Evolutionary conservation across 306 rosid genomes (phyloP).

Genomic region (Delonix regia): DNA sequence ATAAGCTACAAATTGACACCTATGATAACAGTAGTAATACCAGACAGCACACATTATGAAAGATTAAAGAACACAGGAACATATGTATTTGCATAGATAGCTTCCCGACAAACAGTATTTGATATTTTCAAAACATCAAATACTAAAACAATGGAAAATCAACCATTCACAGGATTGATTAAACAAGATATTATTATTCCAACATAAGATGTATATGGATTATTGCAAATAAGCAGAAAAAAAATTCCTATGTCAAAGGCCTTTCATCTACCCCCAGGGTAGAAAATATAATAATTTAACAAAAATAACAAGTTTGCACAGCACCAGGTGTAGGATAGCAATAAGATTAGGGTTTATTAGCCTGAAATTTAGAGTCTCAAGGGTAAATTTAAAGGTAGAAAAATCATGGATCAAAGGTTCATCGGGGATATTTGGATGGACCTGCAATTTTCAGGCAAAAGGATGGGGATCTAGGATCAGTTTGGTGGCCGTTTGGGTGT

Average conservation of each 20-base stretch:
- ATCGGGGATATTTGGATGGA: not conserved
- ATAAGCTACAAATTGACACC: conserved; percentile 20
- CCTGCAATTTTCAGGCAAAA: not conserved
- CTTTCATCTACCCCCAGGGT: not conserved
- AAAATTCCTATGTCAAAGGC: not conserved
- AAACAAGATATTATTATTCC: not conserved
- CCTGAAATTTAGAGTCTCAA: not conserved
- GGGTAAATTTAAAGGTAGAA: not conserved
- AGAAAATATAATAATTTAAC: not conserved
- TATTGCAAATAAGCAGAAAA: not conserved
- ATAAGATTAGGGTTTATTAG: not conserved
- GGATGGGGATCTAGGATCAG: not conserved
- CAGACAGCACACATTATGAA: not conserved
- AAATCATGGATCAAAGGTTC: not conserved
- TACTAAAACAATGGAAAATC: not conserved
- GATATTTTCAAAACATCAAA: conserved; percentile 13
- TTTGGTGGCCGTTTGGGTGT: not conserved
- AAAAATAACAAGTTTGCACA: not conserved
- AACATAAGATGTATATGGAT: not conserved
- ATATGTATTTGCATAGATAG: not conserved
- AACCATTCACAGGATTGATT: not conserved
- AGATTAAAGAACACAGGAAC: not conserved
- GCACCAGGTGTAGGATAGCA: not conserved
- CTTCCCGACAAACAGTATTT: not conserved
- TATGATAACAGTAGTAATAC: not conserved